Base-by-base conservation (phyloP, 495 filamentous ascomycete species). In the Acidomyces sp. region DNA sequence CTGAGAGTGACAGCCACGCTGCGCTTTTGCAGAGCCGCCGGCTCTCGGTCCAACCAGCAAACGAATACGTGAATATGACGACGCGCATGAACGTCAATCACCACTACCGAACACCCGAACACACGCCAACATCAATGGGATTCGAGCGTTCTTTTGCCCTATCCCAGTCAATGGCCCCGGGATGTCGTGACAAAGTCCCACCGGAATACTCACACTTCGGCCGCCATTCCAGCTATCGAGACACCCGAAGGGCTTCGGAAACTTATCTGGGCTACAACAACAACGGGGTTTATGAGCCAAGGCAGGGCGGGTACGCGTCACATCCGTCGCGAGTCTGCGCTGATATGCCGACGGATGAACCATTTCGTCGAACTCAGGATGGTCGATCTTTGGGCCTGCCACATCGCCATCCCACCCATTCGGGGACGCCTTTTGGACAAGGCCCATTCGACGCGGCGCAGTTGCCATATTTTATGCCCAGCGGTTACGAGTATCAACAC, bases 401-500 rank as follows among this genome's bases (percentile, higher is more conserved):
- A n/a, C n/a, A n/a, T n/a, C 13, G 26, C 26, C 26, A 7, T 7
- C 26, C 7, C n/a, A 26, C 12, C 7, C 37, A 40, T 26, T 17
- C 37, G 19, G 15, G 10, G 9, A 15, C 23, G 4, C n/a, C 16
- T 6, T 43, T 29, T 25, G 23, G 22, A 4, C 41, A 12, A 17
- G 29, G 23, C n/a, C 42, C 22, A 2, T 45, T 38, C 34, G 34
- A 26, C 18, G 12, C n/a, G 13, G n/a, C 20, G 1, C 28, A 20
- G 12, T 13, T 35, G 20, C 21, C 41, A 3, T 45, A 24, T 32
- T 51, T 46, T 25, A 37, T 43, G 43, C 43, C 48, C 3, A 46
- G 37, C 18, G 43, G 34, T 16, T 51, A 51, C 34, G 48, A 51
- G 11, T 39, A 46, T 37, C 30, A 46, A 21, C 38, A 46, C 2